A percentile compares a stretch with the other conserved stretches of the same genome.
phyloP scores from a whole-genome alignment of 2,329 filamentous ascomycete genomes.

The Diaporthe vaccinii region DNA sequence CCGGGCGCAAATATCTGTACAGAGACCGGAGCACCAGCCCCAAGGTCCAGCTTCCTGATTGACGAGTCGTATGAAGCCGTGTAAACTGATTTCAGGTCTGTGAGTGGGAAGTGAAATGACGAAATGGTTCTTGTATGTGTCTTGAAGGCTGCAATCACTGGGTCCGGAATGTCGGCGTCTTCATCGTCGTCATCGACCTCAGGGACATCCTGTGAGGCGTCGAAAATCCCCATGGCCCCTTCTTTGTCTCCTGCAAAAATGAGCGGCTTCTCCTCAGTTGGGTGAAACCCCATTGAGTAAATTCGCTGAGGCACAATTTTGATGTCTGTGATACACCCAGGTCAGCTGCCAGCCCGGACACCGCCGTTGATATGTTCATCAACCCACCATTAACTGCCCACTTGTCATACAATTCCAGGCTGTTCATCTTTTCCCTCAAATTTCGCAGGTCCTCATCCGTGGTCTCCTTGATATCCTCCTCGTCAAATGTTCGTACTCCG shows the following conservation, averaged over 20 bases:
- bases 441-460: constrained; percentile 81
- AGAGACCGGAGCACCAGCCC: constrained; percentile 75
- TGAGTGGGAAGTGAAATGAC: constrained; percentile 82
- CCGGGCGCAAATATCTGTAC: constrained; percentile 87
- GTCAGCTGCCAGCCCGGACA: constrained; percentile 13
- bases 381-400: constrained; percentile 82
- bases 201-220: constrained; percentile 79
- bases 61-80: constrained; percentile 94
- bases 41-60: constrained; percentile 87
- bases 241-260: constrained; percentile 96
- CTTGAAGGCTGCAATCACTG: constrained; percentile 90
- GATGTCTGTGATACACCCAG: constrained; percentile 71
- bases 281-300: constrained; percentile 91
- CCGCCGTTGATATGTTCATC: not conserved
- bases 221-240: constrained; percentile 90
- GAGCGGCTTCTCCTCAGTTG: constrained; percentile 85
- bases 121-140: constrained; percentile 91
- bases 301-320: constrained; percentile 91
- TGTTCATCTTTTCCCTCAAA: constrained; percentile 81
- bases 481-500: constrained; percentile 86
- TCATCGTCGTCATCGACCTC: constrained; percentile 71
- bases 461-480: constrained; percentile 86
- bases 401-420: constrained; percentile 83
- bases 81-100: constrained; percentile 81
- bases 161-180: constrained; percentile 78